Conservation (phyloP, 805 yeast genomes). For the Suhomyces vadensis region DNA sequence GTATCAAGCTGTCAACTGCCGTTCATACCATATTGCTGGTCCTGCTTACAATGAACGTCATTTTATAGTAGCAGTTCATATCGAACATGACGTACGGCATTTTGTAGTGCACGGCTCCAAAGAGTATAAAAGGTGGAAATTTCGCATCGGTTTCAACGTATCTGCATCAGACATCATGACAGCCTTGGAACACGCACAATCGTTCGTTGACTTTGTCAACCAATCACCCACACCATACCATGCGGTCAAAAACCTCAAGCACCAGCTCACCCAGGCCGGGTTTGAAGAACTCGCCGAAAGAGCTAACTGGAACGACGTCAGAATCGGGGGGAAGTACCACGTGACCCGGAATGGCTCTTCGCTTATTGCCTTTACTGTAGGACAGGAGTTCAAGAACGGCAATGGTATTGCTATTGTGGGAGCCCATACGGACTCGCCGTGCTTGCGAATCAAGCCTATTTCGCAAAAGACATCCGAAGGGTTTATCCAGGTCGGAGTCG, state of each 20-base stretch:
- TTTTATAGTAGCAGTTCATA: too few relatives aligned
- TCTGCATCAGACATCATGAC: neutral
- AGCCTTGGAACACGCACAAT: conserved; percentile 46
- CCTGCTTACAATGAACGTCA: too few relatives aligned
- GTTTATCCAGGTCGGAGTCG: conserved; percentile 87
- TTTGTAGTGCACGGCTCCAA: neutral
- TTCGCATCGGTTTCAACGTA: neutral
- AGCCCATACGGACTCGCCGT: conserved; percentile 95
- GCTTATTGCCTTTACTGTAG: conserved; percentile 82
- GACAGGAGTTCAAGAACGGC: conserved; percentile 70
- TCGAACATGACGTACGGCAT: too few relatives aligned
- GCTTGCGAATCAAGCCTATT: conserved; percentile 83
- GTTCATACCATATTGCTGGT: too few relatives aligned
- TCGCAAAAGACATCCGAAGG: conserved; percentile 72
- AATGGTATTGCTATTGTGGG: conserved; percentile 88
- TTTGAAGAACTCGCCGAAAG: conserved; percentile 75
- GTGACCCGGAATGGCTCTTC: conserved; percentile 91
- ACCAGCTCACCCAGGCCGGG: conserved; percentile 58
- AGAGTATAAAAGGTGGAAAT: neutral
- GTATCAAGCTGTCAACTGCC: too few relatives aligned
- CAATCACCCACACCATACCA: conserved; percentile 93
- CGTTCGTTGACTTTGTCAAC: conserved; percentile 77
- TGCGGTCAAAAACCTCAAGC: conserved; percentile 70
- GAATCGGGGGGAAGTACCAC: conserved; percentile 63
- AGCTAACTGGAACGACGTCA: conserved; percentile 55